Evolutionary conservation across 192 early-diverging fungal species (phyloP), one percentile per base, ranked within the genome.

Genomic region (Backusella luteola): DNA sequence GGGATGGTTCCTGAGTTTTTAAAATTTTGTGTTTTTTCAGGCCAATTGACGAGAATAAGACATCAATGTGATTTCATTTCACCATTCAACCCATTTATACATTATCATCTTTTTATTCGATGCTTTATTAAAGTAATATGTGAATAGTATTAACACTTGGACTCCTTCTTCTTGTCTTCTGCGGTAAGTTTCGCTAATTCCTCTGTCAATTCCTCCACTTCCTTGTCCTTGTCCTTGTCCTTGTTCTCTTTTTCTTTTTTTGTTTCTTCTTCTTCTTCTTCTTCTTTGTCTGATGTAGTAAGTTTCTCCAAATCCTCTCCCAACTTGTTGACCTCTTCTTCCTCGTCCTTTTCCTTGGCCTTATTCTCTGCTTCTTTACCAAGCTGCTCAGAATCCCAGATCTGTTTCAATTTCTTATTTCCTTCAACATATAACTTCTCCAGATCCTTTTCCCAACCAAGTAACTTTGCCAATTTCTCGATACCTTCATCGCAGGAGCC

Each of bases 401-500:
- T 53, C 34, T 19, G 67, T 38, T 79, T 76, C 46, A 83, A 44
- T 44, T 83, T 74, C 39, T 72, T 66, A 12, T 67, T 66, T 36
- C 73, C 78, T 21, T 79, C 72, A 1, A 23, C 34, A 76, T 80
- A 74, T 17, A 83, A 32, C 19, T 36, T 23, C 2, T 84, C 74
- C 0, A 84, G 41, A 21, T 80, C 82, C 9, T 84, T 68, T 35
- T 79, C 82, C 92, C 90, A 96, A 15, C 93, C 96, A 66, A 95
- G 82, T 11, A 89, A 78, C 42, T 91, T 86, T 34, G 92, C 93
- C 52, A 96, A 78, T 79, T 88, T 75, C 73, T 75, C 63, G 69
- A 92, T 88, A 2, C 94, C 96, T 38, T 89, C 90, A 77, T 99
- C 95, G 83, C 96, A 97, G 68, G 85, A 84, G n/a, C 97, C 97